Base-by-base conservation (phyloP, 306 rosid genomes). In the Quercus robur region DNA sequence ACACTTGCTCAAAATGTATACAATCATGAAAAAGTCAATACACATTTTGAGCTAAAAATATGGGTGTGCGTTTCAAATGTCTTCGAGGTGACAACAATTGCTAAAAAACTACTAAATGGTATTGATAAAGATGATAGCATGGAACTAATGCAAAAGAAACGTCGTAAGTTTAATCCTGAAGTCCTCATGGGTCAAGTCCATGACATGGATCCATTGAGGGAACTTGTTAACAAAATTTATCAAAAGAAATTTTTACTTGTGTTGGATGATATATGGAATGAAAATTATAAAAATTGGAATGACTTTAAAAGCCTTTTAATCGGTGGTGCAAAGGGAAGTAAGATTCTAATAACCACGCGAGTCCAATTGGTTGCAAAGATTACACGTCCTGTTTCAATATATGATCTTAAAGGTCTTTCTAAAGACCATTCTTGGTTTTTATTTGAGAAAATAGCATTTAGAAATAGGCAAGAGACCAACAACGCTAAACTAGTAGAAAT, bases 261-360 rank as follows among this genome's bases (percentile, higher is more conserved):
- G n/a, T 69, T 87, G 4, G 91, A 87, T 7, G 88, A 85, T 20
- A 70, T 82, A 12, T 87, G 88, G 88, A 77, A 78, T 0, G 84
- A 85, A 13, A 41, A 80, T 67, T n/a, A 20, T 46, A 78, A 68
- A 3, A 4, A 21, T 15, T 85, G 88, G 87, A 11, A 23, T 8
- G 6, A 20, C 21, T 4, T 85, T 46, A 78, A 73, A 61, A 23
- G 63, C 56, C 83, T 83, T 8, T 14, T 88, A 4, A 3, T 18
- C 41, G 70, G 31, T 28, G 86, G 89, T 25, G 86, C 44, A 55
- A 19, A 55, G 25, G 84, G 89, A 11, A 85, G 91, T 20, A 64
- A 23, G 80, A 52, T 85, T 14, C 7, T 83, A 18, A 70, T 83
- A 17, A 88, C 91, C 4, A 82, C 85, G 1, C 80, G 88, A 1